Evolutionary conservation across 805 yeast genomes (phyloP).

Genomic region (Spathaspora arborariae): DNA sequence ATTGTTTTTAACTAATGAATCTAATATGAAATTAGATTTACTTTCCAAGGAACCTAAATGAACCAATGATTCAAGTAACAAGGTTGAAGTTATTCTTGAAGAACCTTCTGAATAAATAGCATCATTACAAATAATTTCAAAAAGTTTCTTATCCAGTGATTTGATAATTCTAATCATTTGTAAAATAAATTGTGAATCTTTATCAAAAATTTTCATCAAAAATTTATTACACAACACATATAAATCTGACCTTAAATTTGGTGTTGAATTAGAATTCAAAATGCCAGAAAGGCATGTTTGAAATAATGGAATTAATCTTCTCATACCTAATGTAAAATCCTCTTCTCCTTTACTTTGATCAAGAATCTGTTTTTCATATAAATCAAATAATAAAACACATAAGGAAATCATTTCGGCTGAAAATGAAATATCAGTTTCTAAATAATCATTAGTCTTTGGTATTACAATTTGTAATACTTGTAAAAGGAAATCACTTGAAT

Average conservation of each 20-base stretch:
- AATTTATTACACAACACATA: slow-evolving; percentile 71
- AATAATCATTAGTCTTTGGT: slow-evolving; percentile 73
- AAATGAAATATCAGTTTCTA: slow-evolving; percentile 59
- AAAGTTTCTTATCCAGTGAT: slow-evolving; percentile 55
- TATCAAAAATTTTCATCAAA: slow-evolving; percentile 46
- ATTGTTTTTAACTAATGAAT: slow-evolving; percentile 60
- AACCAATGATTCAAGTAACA: slow-evolving; percentile 67
- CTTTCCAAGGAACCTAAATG: slow-evolving; percentile 47
- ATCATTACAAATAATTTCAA: slow-evolving; percentile 70
- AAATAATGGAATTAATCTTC: slow-evolving; percentile 65
- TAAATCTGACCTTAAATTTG: slow-evolving; percentile 69
- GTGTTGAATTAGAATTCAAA: slow-evolving; percentile 62
- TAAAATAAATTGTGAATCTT: slow-evolving; percentile 33
- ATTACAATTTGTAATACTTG: slow-evolving; percentile 73
- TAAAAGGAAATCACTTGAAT: slow-evolving; percentile 58
- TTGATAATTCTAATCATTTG: slow-evolving; percentile 49
- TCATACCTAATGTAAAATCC: slow-evolving; percentile 27
- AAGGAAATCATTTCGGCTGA: slow-evolving; percentile 77
- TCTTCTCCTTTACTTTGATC: slow-evolving; percentile 12
- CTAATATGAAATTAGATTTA: slow-evolving; percentile 56
- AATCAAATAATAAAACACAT: slow-evolving; percentile 64
- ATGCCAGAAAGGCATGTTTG: slow-evolving; percentile 73
- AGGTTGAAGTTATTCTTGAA: slow-evolving; percentile 67
- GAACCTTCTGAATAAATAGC: slow-evolving; percentile 76
- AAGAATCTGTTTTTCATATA: slow-evolving; percentile 42